Conservation (phyloP, 352 stramenopile genomes). For the Peronospora farinosa region DNA sequence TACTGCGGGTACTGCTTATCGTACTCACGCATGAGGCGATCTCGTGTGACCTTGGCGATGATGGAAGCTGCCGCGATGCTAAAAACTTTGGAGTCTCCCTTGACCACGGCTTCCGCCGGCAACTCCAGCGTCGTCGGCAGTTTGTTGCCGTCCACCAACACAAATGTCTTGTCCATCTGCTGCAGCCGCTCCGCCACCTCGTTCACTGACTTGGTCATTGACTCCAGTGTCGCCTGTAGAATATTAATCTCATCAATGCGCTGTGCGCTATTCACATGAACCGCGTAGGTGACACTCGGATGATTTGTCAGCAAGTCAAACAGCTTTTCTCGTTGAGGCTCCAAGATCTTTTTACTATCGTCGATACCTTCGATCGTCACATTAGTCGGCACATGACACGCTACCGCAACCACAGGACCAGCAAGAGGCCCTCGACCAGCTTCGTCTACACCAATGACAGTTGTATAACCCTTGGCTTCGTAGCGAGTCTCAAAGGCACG, state of each 20-base stretch:
- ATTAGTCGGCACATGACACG: slow-evolving; percentile 65
- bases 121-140: slow-evolving; percentile 85
- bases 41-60: slow-evolving; percentile 96
- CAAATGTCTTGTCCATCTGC: slow-evolving; percentile 58
- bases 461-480: slow-evolving; percentile 46
- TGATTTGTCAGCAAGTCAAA: slow-evolving; percentile 84
- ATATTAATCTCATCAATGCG: slow-evolving; percentile 98
- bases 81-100: slow-evolving; percentile 94
- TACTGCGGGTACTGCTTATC: slow-evolving; percentile 91
- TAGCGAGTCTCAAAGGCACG: slow-evolving; percentile 49
- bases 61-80: slow-evolving; percentile 96
- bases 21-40: slow-evolving; percentile 95
- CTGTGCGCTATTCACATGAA: slow-evolving; percentile 66
- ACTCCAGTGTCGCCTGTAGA: slow-evolving; percentile 94
- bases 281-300: slow-evolving; percentile 79
- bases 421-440: slow-evolving; percentile 92
- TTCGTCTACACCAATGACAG: slow-evolving; percentile 94
- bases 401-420: slow-evolving; percentile 81
- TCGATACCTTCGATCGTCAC: slow-evolving; percentile 83
- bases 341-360: slow-evolving; percentile 95
- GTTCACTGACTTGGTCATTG: slow-evolving; percentile 89
- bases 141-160: slow-evolving; percentile 95
- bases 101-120: slow-evolving; percentile 88
- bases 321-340: slow-evolving; percentile 88
- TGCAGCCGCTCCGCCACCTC: slow-evolving; percentile 33